These are phyloP conservation scores for Botrytis porri DNA, from an alignment of 2,329 filamentous ascomycete species.

Conservation along the genomic window DNA sequence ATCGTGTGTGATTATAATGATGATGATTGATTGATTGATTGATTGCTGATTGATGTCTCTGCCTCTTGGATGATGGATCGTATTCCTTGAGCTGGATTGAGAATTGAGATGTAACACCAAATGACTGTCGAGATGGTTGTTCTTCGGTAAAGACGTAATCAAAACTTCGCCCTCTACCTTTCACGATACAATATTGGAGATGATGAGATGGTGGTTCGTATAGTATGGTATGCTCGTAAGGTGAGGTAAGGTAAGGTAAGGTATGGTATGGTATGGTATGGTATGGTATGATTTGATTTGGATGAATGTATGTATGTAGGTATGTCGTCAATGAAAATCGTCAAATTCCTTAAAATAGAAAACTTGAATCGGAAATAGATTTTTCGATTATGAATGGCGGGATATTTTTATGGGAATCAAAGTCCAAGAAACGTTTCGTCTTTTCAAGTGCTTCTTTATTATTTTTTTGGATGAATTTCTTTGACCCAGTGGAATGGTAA, in stretches of 20 bases:
- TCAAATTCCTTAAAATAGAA: constrained; percentile 9
- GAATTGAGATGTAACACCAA: not conserved
- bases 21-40: constrained; percentile 1
- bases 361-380: not conserved
- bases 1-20: not conserved
- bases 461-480: not conserved
- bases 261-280: not conserved
- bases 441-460: not conserved
- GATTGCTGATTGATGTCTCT: not conserved
- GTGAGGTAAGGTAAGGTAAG: not conserved
- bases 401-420: not conserved
- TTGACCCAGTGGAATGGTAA: constrained; percentile 35
- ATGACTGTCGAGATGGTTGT: not conserved
- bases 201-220: not conserved
- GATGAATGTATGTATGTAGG: not conserved
- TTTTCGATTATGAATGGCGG: not conserved
- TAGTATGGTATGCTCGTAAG: not conserved
- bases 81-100: constrained; percentile 13
- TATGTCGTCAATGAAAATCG: not conserved
- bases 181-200: not conserved
- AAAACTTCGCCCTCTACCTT: not conserved
- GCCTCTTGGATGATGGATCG: constrained; percentile 8
- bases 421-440: not conserved
- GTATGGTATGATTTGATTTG: not conserved
- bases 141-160: not conserved